Conservation (phyloP, 352 stramenopile species). For the Thalassiosira oceanica region DNA sequence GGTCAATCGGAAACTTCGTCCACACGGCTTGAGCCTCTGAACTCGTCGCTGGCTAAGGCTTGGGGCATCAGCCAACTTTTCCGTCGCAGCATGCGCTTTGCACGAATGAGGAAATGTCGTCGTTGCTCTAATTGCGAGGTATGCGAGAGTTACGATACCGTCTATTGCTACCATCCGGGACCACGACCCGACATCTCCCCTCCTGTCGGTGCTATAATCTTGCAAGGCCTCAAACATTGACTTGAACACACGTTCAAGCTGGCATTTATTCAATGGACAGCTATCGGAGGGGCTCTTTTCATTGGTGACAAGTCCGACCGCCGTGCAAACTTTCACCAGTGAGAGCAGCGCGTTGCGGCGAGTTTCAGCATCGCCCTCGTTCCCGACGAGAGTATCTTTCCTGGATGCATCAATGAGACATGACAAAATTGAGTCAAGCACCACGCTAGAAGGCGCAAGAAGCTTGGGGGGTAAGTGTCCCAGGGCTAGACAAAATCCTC, state of each 20-base stretch:
- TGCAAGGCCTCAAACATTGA: constrained; percentile 86
- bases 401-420: constrained; percentile 61
- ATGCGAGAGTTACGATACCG: constrained; percentile 85
- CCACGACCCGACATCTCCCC: constrained; percentile 98
- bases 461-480: constrained; percentile 83
- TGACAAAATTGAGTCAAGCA: constrained; percentile 66
- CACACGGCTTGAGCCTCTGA: constrained; percentile 9
- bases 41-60: constrained; percentile 11
- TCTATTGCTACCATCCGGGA: constrained; percentile 92
- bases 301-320: constrained; percentile 28
- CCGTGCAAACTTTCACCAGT: constrained; percentile 85
- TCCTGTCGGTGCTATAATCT: constrained; percentile 96
- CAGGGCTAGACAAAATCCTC: constrained; percentile 85
- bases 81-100: not conserved
- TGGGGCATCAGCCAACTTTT: constrained; percentile 9
- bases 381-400: constrained; percentile 62
- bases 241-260: constrained; percentile 80
- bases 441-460: constrained; percentile 53
- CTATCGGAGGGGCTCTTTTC: not conserved
- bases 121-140: constrained; percentile 52
- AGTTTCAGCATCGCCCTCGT: constrained; percentile 88
- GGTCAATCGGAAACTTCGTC: not conserved
- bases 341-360: constrained; percentile 90
- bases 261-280: constrained; percentile 42
- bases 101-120: constrained; percentile 60